Conservation (phyloP, 805 yeast genomes). For the Pichia deserticola region DNA sequence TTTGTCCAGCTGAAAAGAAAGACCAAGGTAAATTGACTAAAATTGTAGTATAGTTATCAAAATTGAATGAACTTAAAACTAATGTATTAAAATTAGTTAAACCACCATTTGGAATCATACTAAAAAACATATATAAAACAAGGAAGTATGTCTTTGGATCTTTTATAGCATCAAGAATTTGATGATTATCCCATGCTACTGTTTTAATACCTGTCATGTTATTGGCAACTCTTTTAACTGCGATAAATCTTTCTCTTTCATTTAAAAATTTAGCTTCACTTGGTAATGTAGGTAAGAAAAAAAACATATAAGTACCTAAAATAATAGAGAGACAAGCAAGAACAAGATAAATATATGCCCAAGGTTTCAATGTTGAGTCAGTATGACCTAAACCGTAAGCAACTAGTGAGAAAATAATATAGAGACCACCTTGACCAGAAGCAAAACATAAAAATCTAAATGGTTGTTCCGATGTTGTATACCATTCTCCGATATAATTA, state of each 20-base stretch:
- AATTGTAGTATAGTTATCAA: conserved; percentile 14
- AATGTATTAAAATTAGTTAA: conserved; percentile 16
- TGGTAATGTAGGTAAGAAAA: conserved; percentile 48
- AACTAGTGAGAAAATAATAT: conserved; percentile 33
- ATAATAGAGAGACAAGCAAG: conserved; percentile 45
- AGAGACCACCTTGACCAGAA: conserved; percentile 37
- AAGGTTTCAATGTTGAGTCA: conserved; percentile 21
- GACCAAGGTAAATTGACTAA: conserved; percentile 18
- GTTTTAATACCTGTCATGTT: conserved; percentile 33
- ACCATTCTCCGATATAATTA: conserved; percentile 42
- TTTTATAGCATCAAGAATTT: conserved; percentile 37
- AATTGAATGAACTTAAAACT: conserved; percentile 14
- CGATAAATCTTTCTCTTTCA: conserved; percentile 30
- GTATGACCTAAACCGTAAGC: conserved; percentile 21
- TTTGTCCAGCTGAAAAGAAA: conserved; percentile 17
- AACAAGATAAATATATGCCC: conserved; percentile 45
- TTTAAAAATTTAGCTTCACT: conserved; percentile 38
- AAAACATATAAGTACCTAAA: conserved; percentile 25
- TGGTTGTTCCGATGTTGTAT: conserved; percentile 38
- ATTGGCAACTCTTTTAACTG: conserved; percentile 33
- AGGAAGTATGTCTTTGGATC: conserved; percentile 41
- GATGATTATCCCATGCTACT: conserved; percentile 36
- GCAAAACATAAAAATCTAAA: conserved; percentile 24
- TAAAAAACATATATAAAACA: conserved; percentile 18
- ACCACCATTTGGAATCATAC: conserved; percentile 19